These are phyloP conservation scores for Phytophthora brassicae DNA, from an alignment of 352 stramenopile species.

Conservation along the genomic window DNA sequence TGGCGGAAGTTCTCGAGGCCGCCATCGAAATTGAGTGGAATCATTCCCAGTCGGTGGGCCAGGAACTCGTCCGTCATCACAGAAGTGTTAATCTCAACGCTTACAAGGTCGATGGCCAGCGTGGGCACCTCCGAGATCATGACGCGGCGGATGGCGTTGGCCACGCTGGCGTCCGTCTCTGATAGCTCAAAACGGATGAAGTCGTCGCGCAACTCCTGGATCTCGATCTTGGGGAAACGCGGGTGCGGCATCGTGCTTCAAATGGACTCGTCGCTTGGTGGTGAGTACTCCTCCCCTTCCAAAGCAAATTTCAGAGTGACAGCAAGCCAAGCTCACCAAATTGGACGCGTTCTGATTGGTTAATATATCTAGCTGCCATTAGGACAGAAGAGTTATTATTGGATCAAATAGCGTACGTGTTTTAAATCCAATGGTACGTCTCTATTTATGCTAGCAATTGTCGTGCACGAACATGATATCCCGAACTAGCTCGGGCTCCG, in stretches of 20 bases:
- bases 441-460: constrained; percentile 40
- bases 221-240: constrained; percentile 93
- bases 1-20: constrained; percentile 89
- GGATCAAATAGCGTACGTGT: too few relatives aligned
- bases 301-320: constrained; percentile 16
- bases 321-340: constrained; percentile 19
- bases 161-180: constrained; percentile 96
- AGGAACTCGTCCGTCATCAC: constrained; percentile 99
- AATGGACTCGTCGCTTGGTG: neutral
- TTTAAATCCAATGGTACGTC: too few relatives aligned
- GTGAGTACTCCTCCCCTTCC: constrained; percentile 7
- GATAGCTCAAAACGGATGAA: constrained; percentile 98
- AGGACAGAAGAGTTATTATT: too few relatives aligned
- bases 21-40: constrained; percentile 92
- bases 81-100: constrained; percentile 96
- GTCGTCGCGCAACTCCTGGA: constrained; percentile 93
- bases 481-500: constrained; percentile 46
- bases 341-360: constrained; percentile 10
- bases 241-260: constrained; percentile 68
- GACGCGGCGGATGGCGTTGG: constrained; percentile 96
- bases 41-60: constrained; percentile 96
- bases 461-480: constrained; percentile 55
- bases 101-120: constrained; percentile 99
- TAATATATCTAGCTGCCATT: too few relatives aligned
- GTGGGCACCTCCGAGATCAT: constrained; percentile 98